These are phyloP conservation scores for Naumovozyma castellii DNA, from an alignment of 805 yeast genomes.

Conservation along the genomic window DNA sequence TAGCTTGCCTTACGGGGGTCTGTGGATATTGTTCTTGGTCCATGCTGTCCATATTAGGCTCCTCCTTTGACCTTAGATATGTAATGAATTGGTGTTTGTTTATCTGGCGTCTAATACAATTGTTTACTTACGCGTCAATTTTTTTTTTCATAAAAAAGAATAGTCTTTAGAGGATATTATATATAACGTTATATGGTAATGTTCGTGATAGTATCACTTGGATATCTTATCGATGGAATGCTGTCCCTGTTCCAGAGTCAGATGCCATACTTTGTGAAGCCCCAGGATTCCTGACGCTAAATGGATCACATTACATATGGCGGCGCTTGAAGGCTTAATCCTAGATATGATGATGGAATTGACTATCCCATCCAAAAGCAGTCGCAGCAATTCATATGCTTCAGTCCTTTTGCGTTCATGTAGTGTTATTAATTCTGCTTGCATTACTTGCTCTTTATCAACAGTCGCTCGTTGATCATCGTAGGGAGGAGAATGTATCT, in stretches of 20 bases:
- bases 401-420: not conserved
- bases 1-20: not conserved
- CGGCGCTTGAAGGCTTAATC: not conserved
- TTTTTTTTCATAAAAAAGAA: no score
- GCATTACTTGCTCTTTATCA: not conserved
- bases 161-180: no score
- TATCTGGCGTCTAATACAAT: not conserved
- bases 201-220: no score
- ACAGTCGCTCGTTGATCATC: no score
- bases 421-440: not conserved
- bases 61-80: not conserved
- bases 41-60: not conserved
- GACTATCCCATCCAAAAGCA: not conserved
- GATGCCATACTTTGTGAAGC: not conserved
- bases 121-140: no score
- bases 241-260: not conserved
- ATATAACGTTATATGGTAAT: no score
- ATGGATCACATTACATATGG: not conserved
- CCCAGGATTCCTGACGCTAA: not conserved
- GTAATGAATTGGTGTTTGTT: no score
- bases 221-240: no score
- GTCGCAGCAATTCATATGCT: not conserved
- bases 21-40: not conserved
- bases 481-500: no score
- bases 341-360: not conserved